Percentiles rank a stretch among this genome's conserved stretches.
Evolutionary conservation across 1,139 yeast genomes (phyloP).

Genomic region (Tardiomyces depauwii): DNA sequence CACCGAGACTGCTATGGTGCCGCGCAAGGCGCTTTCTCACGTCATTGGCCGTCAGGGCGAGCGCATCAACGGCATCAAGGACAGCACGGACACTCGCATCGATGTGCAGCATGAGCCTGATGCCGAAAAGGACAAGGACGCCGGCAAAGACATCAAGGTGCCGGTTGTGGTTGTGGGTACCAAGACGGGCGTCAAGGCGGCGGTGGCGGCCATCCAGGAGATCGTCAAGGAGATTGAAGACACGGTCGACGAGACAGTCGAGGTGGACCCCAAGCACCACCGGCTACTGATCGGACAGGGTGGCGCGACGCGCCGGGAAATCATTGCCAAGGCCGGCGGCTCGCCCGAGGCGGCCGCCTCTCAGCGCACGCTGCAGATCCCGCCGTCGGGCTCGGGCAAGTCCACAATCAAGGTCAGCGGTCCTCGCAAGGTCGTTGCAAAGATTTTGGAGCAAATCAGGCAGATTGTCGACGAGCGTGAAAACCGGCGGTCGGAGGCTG

Average conservation of each 20-base stretch:
- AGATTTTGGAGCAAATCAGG: conserved; percentile 53
- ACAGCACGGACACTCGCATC: conserved; percentile 68
- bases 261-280: conserved; percentile 71
- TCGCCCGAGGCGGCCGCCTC: conserved; percentile 32
- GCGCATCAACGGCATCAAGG: conserved; percentile 70
- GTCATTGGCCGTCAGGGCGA: conserved; percentile 89
- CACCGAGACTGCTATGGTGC: conserved; percentile 50
- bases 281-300: conserved; percentile 72
- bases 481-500: conserved; percentile 43
- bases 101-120: conserved; percentile 41
- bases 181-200: conserved; percentile 66
- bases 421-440: conserved; percentile 60
- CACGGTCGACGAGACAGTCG: conserved; percentile 46
- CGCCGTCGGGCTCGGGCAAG: conserved; percentile 53
- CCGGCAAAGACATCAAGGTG: conserved; percentile 22
- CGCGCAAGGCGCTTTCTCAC: conserved; percentile 62
- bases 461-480: conserved; percentile 56
- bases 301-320: conserved; percentile 66
- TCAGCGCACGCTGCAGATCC: conserved; percentile 58
- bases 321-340: conserved; percentile 75
- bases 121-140: conserved; percentile 31
- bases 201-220: conserved; percentile 48
- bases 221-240: conserved; percentile 62
- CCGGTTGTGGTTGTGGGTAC: conserved; percentile 73
- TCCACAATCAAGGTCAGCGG: conserved; percentile 62